Conservation (phyloP, 208 protist species). For the Crithidia brevicula region DNA sequence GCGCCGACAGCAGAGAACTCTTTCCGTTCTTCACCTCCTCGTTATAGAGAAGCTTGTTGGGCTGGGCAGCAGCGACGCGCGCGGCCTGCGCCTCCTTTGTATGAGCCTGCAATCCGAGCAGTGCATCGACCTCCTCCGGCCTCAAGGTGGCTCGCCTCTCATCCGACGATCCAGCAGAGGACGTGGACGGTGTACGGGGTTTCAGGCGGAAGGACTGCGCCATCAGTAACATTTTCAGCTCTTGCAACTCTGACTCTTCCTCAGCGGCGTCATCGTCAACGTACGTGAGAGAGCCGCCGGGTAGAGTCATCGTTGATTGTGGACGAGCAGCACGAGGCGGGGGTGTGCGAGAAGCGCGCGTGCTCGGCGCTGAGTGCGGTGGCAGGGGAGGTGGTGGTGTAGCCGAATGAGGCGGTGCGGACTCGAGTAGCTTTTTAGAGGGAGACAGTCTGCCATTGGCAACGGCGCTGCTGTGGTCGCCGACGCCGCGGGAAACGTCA, state of each 20-base stretch:
- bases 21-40: neutral
- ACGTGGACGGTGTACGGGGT: constrained; percentile 1
- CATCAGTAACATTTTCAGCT: constrained; percentile 55
- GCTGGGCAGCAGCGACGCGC: constrained; percentile 11
- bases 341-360: no score
- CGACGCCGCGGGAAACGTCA: neutral
- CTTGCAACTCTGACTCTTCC: constrained; percentile 51
- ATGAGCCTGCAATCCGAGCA: neutral
- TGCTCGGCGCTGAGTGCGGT: neutral
- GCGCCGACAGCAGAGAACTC: neutral
- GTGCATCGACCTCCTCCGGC: constrained; percentile 15
- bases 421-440: neutral
- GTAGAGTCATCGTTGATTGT: no score
- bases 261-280: constrained; percentile 5
- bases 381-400: no score
- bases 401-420: no score
- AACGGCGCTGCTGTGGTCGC: neutral
- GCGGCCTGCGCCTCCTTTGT: neutral
- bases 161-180: neutral
- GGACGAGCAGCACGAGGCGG: no score
- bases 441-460: neutral
- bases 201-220: constrained; percentile 56
- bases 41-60: neutral
- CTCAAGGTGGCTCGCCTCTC: constrained; percentile 3
- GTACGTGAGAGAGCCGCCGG: neutral